phyloP scores from a whole-genome alignment of 805 yeast genomes.

The Ogataea minuta region DNA sequence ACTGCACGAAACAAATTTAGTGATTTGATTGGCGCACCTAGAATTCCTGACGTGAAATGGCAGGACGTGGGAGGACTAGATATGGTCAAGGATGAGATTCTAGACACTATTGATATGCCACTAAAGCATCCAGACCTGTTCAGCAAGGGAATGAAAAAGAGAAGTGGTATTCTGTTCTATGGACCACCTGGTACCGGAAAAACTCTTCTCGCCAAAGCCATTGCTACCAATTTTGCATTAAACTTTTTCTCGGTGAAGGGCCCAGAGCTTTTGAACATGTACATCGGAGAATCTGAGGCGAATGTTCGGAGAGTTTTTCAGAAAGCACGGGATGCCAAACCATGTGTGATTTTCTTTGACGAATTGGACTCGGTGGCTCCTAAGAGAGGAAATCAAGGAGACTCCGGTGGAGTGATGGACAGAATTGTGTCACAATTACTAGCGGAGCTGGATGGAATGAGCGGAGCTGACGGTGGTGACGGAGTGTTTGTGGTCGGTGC shows the following conservation, averaged over 20 bases:
- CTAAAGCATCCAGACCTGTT: constrained; percentile 89
- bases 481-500: constrained; percentile 99
- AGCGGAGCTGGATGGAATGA: constrained; percentile 97
- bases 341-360: constrained; percentile 96
- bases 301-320: constrained; percentile 94
- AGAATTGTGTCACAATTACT: constrained; percentile 92
- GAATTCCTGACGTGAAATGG: constrained; percentile 94
- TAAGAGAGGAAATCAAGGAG: constrained; percentile 97
- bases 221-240: constrained; percentile 90
- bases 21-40: constrained; percentile 95
- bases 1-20: constrained; percentile 85
- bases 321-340: constrained; percentile 92
- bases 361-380: constrained; percentile 98
- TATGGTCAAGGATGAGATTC: constrained; percentile 82
- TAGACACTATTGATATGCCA: constrained; percentile 96
- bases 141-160: constrained; percentile 82
- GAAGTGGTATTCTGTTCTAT: constrained; percentile 91
- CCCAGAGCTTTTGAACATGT: constrained; percentile 95
- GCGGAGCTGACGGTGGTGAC: constrained; percentile 69
- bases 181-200: constrained; percentile 99
- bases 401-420: constrained; percentile 99
- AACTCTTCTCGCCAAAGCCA: constrained; percentile 92
- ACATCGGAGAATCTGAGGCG: constrained; percentile 97
- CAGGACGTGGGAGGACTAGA: constrained; percentile 97
- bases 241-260: constrained; percentile 97